These are phyloP conservation scores for Tulasnella sp. DNA, from an alignment of 768 basidiomycete genomes.

Conservation along the genomic window DNA sequence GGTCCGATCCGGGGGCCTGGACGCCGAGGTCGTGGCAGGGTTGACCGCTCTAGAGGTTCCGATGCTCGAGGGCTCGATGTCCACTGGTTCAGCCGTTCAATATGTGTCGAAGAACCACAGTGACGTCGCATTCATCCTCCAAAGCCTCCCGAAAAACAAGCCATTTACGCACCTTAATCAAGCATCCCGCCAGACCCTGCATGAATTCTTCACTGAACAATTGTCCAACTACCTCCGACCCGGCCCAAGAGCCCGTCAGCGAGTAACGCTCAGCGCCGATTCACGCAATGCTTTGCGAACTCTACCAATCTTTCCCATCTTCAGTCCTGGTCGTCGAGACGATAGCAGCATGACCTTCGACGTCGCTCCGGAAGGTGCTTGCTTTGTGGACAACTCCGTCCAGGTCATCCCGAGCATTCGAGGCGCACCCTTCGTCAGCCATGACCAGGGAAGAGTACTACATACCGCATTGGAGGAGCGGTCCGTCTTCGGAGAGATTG, in stretches of 20 bases:
- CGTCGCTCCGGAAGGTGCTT: neutral
- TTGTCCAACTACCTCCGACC: neutral
- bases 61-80: neutral
- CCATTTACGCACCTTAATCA: neutral
- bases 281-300: neutral
- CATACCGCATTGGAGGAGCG: too few species aligned
- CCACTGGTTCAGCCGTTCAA: neutral
- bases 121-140: neutral
- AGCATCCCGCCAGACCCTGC: neutral
- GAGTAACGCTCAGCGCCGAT: neutral
- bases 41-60: neutral
- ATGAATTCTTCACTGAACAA: neutral
- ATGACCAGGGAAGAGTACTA: too few species aligned
- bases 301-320: constrained; percentile 4
- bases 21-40: neutral
- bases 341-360: neutral
- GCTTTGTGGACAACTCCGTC: neutral
- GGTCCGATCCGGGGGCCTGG: neutral
- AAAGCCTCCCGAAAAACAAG: neutral
- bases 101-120: neutral
- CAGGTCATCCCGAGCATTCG: neutral
- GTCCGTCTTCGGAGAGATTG: too few species aligned
- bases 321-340: neutral
- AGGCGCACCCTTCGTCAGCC: neutral
- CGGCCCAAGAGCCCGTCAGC: neutral